Evolutionary conservation across 192 early-diverging fungal genomes (phyloP), one percentile per base, ranked within the genome.

Genomic region (Umbelopsis sp.): DNA sequence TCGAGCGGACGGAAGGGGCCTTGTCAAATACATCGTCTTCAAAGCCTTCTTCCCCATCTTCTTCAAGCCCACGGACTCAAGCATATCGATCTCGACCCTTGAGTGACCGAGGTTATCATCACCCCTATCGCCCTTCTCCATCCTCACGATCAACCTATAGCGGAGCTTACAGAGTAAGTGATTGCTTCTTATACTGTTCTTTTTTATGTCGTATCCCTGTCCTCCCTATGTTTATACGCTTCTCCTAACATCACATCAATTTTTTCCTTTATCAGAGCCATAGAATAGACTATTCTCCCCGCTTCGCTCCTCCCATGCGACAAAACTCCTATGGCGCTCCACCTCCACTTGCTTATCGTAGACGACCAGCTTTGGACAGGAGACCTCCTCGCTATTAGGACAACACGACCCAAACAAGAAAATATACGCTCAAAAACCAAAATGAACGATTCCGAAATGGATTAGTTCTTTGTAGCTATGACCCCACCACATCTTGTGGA

Each of bases 101-200:
- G 55, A 61, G 55, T 61, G 55, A 61, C 55, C 25, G 55, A 61
- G 55, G 55, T 35, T 61, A 61, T 6, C 55, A 61, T 61, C 55
- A 61, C 25, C 55, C 27, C 23, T 35, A 35, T 11, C 55, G 33
- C 33, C 27, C 55, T 16, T 30, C 55, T 33, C 30, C 55, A 27
- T 30, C 53, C 9, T 30, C 53, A 33, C 55, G 55, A 12, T 61
- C 55, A 4, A 61, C 33, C 16, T 61, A 35, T 35, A 30, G 18
- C 16, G 27, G 27, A 35, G 27, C 30, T 16, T 35, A 61, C 30
- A 61, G 55, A 61, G 55, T 61, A 61, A 61, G 55, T 61, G 2
- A 5, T 41, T 41, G 5, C 37, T 41, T 41, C 37, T 41, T 41
- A 9, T 41, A 41, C 37, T 41, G 0, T 33, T 11, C 25, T 15